These are phyloP conservation scores for Gamarada debralockiae DNA, from an alignment of 495 filamentous ascomycete genomes.

Conservation along the genomic window DNA sequence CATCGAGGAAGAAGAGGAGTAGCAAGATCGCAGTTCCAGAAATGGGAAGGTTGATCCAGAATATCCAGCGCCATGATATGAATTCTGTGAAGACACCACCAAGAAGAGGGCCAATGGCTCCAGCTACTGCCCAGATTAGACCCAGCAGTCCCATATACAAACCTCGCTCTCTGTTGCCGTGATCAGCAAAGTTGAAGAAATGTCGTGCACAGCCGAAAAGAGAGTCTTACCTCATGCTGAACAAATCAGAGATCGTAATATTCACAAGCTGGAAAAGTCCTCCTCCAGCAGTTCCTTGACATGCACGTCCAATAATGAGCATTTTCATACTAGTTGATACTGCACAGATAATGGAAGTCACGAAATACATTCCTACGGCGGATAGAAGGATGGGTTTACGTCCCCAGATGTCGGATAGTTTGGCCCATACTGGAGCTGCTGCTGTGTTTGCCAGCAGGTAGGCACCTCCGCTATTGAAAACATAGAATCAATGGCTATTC, in stretches of 20 bases:
- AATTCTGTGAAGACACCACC: slow-evolving; percentile 63
- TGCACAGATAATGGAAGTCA: slow-evolving; percentile 63
- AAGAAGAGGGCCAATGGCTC: slow-evolving; percentile 62
- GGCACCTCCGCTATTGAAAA: slow-evolving; percentile 41
- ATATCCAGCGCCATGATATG: slow-evolving; percentile 29
- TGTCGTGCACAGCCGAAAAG: not conserved
- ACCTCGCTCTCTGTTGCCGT: slow-evolving; percentile 4
- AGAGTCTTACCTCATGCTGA: slow-evolving; percentile 32
- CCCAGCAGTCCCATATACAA: slow-evolving; percentile 41
- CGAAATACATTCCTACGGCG: slow-evolving; percentile 60
- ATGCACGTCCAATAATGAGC: slow-evolving; percentile 64
- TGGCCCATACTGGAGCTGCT: slow-evolving; percentile 39
- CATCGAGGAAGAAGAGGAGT: slow-evolving; percentile 52
- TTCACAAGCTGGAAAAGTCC: slow-evolving; percentile 71
- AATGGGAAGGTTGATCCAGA: slow-evolving; percentile 45
- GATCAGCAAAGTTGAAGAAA: not conserved
- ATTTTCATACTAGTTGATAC: slow-evolving; percentile 60
- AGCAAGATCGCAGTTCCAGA: slow-evolving; percentile 50
- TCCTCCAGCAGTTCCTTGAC: slow-evolving; percentile 74
- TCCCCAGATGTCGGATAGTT: slow-evolving; percentile 67
- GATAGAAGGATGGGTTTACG: slow-evolving; percentile 67
- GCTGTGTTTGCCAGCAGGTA: slow-evolving; percentile 47
- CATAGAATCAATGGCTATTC: no score
- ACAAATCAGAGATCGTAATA: slow-evolving; percentile 69
- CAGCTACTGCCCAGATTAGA: slow-evolving; percentile 65